Conservation (phyloP, 805 yeast genomes). For the Priceomyces melissophilus region DNA sequence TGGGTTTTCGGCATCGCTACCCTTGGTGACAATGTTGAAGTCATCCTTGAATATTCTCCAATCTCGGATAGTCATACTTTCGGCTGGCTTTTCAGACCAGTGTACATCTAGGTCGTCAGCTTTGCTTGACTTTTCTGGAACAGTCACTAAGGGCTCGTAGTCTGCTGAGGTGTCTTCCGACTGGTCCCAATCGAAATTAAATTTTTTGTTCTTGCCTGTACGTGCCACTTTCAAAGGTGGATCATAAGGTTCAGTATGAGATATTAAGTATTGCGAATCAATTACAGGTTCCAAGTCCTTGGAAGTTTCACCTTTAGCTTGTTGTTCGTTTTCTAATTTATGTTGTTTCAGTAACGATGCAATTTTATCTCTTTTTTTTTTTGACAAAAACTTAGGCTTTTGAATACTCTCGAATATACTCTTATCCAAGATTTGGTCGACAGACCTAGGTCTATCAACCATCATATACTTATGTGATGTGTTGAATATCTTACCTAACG, state of each 20-base stretch:
- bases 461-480: conserved; percentile 5
- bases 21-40: conserved; percentile 58
- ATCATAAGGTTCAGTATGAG: not conserved
- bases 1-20: conserved; percentile 49
- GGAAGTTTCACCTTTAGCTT: too few relatives aligned
- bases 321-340: not conserved
- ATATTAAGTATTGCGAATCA: not conserved
- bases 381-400: conserved; percentile 22
- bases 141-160: conserved; percentile 39
- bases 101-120: conserved; percentile 22
- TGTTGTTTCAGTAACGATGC: conserved; percentile 5
- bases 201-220: conserved; percentile 16
- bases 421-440: conserved; percentile 18
- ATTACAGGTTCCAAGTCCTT: too few relatives aligned
- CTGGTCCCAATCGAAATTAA: conserved; percentile 66
- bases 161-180: conserved; percentile 60
- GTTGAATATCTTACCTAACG: too few relatives aligned
- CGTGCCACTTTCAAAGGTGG: not conserved
- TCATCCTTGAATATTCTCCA: conserved; percentile 89
- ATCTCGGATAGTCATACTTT: conserved; percentile 74
- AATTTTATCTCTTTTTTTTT: conserved; percentile 14
- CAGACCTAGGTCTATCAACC: conserved; percentile 23
- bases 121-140: conserved; percentile 8
- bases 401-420: conserved; percentile 2
- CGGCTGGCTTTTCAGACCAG: conserved; percentile 68